Base-by-base conservation (phyloP, 768 basidiomycete genomes). In the Pleurotus tuoliensis region DNA sequence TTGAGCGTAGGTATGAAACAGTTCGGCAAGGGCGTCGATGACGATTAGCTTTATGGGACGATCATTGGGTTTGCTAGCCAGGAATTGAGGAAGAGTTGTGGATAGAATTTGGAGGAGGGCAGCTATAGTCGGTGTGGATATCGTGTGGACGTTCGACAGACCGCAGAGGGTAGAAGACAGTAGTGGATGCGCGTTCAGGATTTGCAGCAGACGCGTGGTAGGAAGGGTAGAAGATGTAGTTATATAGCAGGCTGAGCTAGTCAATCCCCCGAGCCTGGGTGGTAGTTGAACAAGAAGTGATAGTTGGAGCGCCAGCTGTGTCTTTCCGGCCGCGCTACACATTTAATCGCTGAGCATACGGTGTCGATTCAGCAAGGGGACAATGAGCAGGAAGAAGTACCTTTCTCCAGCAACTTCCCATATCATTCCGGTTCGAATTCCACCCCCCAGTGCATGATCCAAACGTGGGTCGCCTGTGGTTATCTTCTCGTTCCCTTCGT, bases 321-420 rank as follows among this genome's bases (percentile, higher is more conserved):
- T 94, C 73, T 99, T 99, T 39, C 97, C 97, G 24, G 96, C 86
- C 20, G 94, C 88, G 66, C 97, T 99, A 66, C 41, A 66, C 50
- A 16, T 34, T 34, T 34, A 9, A 34, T 34, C 11, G 3, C 30
- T 34, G 30, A 34, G 30, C 8, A 34, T 4, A 34, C 3, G 30
- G 30, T 0, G 11, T 34, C 30, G 30, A 34, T 34, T 48, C 4
- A 25, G 24, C 24, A 5, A 25, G 24, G 24, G 43, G 56, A 11
- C 22, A 59, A 34, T 9, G 49, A 38, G 25, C 7, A 37, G 16
- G 22, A 25, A 51, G 18, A 65, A 72, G 59, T 69, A 94, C 94
- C 92, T 92, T 77, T 96, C 92, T 24, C 94, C 94, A 11, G 80
- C 85, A 40, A 96, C 72, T 62, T 98, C 94, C 83, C 92, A 95